These are phyloP conservation scores for Solanum commersonii DNA, from an alignment of 257 asterid genomes.

Conservation along the genomic window DNA sequence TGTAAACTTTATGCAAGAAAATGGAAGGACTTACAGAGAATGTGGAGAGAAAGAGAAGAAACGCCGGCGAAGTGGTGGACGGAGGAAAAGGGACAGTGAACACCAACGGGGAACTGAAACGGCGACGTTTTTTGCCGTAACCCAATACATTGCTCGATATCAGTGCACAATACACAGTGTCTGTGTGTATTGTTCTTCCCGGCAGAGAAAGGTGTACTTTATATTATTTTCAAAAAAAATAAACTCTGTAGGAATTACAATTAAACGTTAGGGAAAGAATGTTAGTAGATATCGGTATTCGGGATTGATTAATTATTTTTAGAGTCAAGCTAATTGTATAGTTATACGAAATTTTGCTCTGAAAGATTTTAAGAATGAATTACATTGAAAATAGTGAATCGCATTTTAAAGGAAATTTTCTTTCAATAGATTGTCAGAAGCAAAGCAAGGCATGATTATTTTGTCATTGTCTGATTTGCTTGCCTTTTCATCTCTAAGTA, in stretches of 20 bases:
- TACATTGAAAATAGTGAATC: background rate
- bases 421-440: too few relatives aligned
- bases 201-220: background rate
- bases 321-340: too few relatives aligned
- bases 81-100: conserved; percentile 35
- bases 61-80: conserved; percentile 24
- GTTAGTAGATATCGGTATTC: background rate
- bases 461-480: fast-evolving
- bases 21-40: background rate
- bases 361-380: fast-evolving
- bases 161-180: background rate
- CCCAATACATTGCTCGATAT: conserved; percentile 32
- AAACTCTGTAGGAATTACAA: background rate
- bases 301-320: background rate
- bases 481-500: too few relatives aligned
- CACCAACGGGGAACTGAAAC: conserved; percentile 56
- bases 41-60: conserved; percentile 21
- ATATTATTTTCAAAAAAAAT: too few relatives aligned
- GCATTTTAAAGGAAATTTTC: too few relatives aligned
- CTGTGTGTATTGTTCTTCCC: background rate
- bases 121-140: conserved; percentile 51
- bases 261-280: background rate
- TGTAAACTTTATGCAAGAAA: background rate
- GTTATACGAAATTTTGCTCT: fast-evolving
- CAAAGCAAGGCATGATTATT: too few relatives aligned